phyloP scores from a whole-genome alignment of 2,329 filamentous ascomycete genomes.

The Claviceps fusiformis region DNA sequence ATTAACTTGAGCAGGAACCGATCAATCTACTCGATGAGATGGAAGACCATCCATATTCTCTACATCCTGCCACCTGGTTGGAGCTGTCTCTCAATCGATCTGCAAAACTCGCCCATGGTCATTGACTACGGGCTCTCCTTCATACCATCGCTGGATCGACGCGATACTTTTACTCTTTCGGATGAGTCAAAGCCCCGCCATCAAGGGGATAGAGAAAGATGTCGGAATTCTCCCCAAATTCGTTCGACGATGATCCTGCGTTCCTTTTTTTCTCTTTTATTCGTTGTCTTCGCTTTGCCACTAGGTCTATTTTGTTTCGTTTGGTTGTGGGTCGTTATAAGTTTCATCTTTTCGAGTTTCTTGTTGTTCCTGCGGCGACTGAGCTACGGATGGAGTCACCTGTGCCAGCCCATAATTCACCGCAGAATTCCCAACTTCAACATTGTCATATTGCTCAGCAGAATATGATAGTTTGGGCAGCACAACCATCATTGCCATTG shows the following conservation, averaged over 20 bases:
- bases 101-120: neutral
- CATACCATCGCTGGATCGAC: neutral
- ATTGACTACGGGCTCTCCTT: neutral
- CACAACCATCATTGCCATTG: constrained; percentile 21
- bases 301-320: constrained; percentile 2
- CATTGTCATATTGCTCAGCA: constrained; percentile 24
- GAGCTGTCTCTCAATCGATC: neutral
- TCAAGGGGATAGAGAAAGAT: neutral
- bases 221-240: neutral
- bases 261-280: neutral
- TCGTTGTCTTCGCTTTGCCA: neutral
- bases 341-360: constrained; percentile 8
- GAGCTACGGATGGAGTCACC: constrained; percentile 21
- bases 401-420: constrained; percentile 26
- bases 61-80: neutral
- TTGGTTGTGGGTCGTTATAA: constrained; percentile 16
- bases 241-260: neutral
- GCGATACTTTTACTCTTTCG: neutral
- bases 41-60: neutral
- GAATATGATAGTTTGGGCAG: constrained; percentile 24
- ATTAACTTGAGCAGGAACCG: constrained; percentile 20
- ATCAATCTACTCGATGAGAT: constrained; percentile 11
- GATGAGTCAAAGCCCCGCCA: neutral
- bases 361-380: constrained; percentile 23
- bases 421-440: constrained; percentile 27